Percentiles rank a stretch among this genome's conserved stretches.
These are phyloP conservation scores for Reticulascus tulasneorum DNA, from an alignment of 2,329 filamentous ascomycete species.

Conservation along the genomic window DNA sequence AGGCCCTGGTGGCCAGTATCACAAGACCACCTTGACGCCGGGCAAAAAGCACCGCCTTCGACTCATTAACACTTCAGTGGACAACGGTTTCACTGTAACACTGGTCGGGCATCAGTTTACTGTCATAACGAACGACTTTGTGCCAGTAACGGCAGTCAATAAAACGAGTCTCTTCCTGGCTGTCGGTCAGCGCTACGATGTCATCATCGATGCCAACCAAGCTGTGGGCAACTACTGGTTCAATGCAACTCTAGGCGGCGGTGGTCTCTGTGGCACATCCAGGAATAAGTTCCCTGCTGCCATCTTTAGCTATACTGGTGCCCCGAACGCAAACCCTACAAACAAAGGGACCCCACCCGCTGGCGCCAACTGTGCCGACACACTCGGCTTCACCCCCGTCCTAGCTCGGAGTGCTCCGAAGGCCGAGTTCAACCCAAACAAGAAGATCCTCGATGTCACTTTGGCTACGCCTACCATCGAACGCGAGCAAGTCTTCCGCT, in stretches of 20 bases:
- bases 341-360: slow-evolving; percentile 18
- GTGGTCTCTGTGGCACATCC: slow-evolving; percentile 24
- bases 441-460: slow-evolving; percentile 17
- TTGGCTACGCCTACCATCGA: slow-evolving; percentile 14
- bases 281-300: slow-evolving; percentile 27
- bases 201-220: slow-evolving; percentile 32
- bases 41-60: slow-evolving; percentile 47
- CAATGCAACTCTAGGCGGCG: slow-evolving; percentile 26
- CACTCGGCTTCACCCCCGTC: slow-evolving; percentile 17
- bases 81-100: slow-evolving; percentile 46
- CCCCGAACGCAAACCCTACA: slow-evolving; percentile 23
- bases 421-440: slow-evolving; percentile 19
- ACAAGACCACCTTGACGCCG: slow-evolving; percentile 26
- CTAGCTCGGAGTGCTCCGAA: slow-evolving; percentile 19
- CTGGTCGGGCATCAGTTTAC: slow-evolving; percentile 48
- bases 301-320: slow-evolving; percentile 32
- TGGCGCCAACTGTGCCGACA: slow-evolving; percentile 16
- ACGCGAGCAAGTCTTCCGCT: slow-evolving; percentile 17
- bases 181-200: slow-evolving; percentile 40
- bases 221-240: slow-evolving; percentile 37
- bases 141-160: slow-evolving; percentile 46
- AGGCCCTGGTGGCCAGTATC: slow-evolving; percentile 24
- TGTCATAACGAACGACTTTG: slow-evolving; percentile 51
- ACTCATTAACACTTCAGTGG: slow-evolving; percentile 47
- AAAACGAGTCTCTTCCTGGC: slow-evolving; percentile 46